phyloP scores from a whole-genome alignment of 2,329 filamentous ascomycete species.

The Falciphora oryzae region DNA sequence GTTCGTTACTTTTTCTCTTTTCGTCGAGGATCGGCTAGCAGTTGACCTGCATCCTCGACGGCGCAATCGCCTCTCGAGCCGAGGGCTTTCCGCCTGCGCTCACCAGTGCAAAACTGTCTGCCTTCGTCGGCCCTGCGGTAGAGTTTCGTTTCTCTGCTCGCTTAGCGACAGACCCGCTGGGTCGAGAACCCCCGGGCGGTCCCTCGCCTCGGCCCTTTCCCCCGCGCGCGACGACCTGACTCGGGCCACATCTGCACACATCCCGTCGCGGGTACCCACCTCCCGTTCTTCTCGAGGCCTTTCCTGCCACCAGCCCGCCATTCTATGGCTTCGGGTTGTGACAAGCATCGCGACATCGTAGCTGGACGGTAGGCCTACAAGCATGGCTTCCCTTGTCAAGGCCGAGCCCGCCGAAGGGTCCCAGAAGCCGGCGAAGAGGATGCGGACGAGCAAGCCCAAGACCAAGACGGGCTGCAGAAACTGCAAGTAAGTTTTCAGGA shows the following conservation, averaged over 20 bases:
- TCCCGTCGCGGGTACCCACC: neutral
- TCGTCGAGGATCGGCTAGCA: neutral
- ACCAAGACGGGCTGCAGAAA: constrained; percentile 62
- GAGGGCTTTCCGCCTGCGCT: no score
- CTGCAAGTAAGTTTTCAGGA: constrained; percentile 53
- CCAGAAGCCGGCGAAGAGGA: constrained; percentile 33
- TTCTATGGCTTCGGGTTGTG: neutral
- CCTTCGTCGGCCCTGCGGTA: no score
- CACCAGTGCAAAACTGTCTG: no score
- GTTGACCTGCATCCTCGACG: neutral
- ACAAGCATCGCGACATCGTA: neutral
- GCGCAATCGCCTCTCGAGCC: neutral
- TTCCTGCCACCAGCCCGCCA: neutral
- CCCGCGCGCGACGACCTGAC: no score
- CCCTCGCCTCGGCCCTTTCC: neutral
- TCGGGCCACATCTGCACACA: no score
- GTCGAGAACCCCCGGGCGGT: neutral
- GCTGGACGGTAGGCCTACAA: neutral
- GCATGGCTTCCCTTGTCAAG: constrained; percentile 7
- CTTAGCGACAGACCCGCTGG: neutral
- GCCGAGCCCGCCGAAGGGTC: constrained; percentile 17
- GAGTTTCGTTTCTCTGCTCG: neutral
- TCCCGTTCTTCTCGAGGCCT: neutral
- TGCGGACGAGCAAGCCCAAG: constrained; percentile 51
- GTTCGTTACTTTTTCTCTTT: neutral